Evolutionary conservation across 352 stramenopile species (phyloP).

Genomic region (Phytophthora hibernalis): DNA sequence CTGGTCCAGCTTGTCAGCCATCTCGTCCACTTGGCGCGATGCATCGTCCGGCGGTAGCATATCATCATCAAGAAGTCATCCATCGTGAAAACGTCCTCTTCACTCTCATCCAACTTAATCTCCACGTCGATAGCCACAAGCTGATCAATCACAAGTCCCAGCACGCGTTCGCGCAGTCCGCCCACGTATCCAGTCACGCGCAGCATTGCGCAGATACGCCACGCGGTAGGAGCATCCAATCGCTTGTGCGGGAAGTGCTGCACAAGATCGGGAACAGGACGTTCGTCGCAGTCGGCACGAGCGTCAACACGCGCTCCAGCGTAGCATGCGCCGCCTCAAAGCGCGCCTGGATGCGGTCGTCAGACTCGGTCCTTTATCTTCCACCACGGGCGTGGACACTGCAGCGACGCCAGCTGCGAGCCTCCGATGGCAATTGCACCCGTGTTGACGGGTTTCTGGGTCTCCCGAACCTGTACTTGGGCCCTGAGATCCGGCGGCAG

Average conservation of each 20-base stretch:
- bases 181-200: slow-evolving; percentile 71
- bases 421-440: slow-evolving; percentile 51
- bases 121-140: slow-evolving; percentile 90
- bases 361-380: slow-evolving; percentile 30
- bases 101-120: slow-evolving; percentile 89
- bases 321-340: slow-evolving; percentile 71
- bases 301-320: slow-evolving; percentile 66
- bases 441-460: slow-evolving; percentile 12
- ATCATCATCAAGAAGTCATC: slow-evolving; percentile 86
- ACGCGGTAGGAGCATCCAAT: slow-evolving; percentile 67
- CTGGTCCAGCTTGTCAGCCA: slow-evolving; percentile 89
- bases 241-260: slow-evolving; percentile 87
- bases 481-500: slow-evolving; percentile 46
- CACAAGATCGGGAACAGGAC: slow-evolving; percentile 80
- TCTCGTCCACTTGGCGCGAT: slow-evolving; percentile 67
- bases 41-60: slow-evolving; percentile 61
- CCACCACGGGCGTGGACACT: slow-evolving; percentile 3
- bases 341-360: slow-evolving; percentile 62
- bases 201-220: slow-evolving; percentile 74
- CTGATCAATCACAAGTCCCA: slow-evolving; percentile 85
- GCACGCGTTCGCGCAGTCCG: slow-evolving; percentile 81
- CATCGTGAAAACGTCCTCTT: slow-evolving; percentile 87
- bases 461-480: slow-evolving; percentile 6
- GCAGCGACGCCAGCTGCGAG: slow-evolving; percentile 31
- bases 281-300: slow-evolving; percentile 81